Evolutionary conservation across 2,329 filamentous ascomycete genomes (phyloP), one percentile per base, ranked within the genome.

Genomic region (Aspergillus sp.): DNA sequence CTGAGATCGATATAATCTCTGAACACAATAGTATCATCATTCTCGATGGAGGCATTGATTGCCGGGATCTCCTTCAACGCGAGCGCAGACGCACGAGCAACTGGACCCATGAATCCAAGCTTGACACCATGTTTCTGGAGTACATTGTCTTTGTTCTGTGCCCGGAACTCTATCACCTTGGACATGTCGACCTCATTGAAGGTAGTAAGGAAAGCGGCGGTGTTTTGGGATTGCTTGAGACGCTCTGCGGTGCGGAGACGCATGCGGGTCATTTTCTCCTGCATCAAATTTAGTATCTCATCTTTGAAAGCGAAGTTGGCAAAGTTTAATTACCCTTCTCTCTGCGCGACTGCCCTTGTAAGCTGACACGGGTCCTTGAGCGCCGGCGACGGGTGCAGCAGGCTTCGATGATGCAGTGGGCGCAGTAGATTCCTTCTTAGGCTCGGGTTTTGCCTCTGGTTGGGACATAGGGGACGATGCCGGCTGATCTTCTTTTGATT

Each of bases 221-320:
- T 98, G 82, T 99, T 99, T 77, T 99, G 95, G 17, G 94, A 98
- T 78, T 99, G 95, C 87, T 99, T 99, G 66, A 99, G 86, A 69
- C 95, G 92, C 83, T 99, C 95, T 55, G 95, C 92, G 69, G 98
- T 99, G 64, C 95, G 89, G 63, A 98, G 87, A 66, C 95, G 92
- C 94, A 98, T 98, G 66, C 95, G 92, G 84, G 98, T 98, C 95
- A 99, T 99, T 85, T 98, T 99, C 72, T 98, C 91, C 91, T 95
- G 15, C 15, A 23, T 12, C 25, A 70, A 56, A 56, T 21, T 59
- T 50, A 55, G 43, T 41, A 50, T 6, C 39, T 43, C 28, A 25
- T 30, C 39, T 61, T 13, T 9, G 5, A 41, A 12, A 2, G 47
- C 5, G 2, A 8, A 68, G 65, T 47, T 25, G 21, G 28, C 66